These are phyloP conservation scores for Luvunga scandens DNA, from an alignment of 345 rosid genomes.

Conservation along the genomic window DNA sequence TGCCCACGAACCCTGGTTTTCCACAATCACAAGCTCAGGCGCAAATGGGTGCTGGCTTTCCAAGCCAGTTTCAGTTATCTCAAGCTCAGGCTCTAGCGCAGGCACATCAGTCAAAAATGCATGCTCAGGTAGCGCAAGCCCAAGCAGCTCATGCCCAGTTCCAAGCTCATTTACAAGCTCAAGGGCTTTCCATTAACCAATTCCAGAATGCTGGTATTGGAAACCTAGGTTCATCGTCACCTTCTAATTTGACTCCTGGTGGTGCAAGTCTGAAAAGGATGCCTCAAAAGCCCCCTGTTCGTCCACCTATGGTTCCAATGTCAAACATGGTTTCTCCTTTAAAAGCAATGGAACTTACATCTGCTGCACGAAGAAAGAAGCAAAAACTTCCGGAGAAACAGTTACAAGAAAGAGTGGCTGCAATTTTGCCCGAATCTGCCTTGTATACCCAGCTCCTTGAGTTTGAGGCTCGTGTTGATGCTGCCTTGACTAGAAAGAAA, in stretches of 20 bases:
- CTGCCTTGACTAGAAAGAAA: conserved; percentile 86
- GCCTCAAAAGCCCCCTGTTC: conserved; percentile 69
- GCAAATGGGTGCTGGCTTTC: conserved; percentile 55
- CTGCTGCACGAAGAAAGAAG: conserved; percentile 85
- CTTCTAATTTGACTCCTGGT: conserved; percentile 66
- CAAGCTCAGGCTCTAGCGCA: conserved; percentile 70
- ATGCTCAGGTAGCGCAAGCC: conserved; percentile 48
- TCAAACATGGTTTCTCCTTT: conserved; percentile 57
- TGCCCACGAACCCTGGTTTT: conserved; percentile 57
- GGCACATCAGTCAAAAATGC: conserved; percentile 43
- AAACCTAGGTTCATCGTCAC: conserved; percentile 65
- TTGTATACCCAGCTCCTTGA: conserved; percentile 96
- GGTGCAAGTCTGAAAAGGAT: conserved; percentile 51
- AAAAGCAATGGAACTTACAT: conserved; percentile 71
- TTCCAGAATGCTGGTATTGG: conserved; percentile 53
- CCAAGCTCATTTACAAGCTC: conserved; percentile 82
- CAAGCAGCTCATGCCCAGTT: conserved; percentile 71
- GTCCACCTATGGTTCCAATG: conserved; percentile 74
- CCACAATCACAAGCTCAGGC: conserved; percentile 48
- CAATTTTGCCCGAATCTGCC: conserved; percentile 94
- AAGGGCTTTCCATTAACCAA: conserved; percentile 58
- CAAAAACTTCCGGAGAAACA: conserved; percentile 95
- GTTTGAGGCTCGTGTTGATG: conserved; percentile 89
- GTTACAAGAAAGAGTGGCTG: conserved; percentile 85
- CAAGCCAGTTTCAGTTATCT: conserved; percentile 61